A percentile compares a stretch with the other conserved stretches of the same genome.
These are phyloP conservation scores for Solanum peruvianum DNA, from an alignment of 257 asterid genomes.

Conservation along the genomic window DNA sequence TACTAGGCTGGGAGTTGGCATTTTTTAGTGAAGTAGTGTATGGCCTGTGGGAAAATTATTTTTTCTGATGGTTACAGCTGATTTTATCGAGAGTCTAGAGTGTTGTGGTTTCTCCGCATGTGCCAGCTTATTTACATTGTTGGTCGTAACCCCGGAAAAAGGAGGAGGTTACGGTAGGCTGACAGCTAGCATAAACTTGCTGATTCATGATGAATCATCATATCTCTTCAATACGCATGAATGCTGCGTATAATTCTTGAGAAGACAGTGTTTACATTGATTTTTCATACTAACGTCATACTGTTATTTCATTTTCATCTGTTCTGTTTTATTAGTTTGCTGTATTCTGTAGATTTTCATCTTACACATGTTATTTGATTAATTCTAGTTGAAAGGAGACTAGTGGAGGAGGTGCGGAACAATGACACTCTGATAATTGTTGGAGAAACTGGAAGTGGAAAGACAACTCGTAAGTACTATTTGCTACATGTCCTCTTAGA, in stretches of 20 bases:
- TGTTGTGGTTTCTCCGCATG: neutral
- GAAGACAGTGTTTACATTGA: neutral
- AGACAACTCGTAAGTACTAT: conserved; percentile 84
- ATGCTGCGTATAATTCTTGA: neutral
- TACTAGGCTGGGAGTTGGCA: neutral
- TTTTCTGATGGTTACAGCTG: neutral
- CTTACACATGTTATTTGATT: neutral
- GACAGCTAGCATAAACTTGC: neutral
- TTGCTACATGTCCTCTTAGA: neutral
- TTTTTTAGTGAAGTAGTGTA: neutral
- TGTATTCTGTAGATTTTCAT: neutral
- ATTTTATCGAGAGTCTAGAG: neutral
- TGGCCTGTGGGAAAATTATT: neutral
- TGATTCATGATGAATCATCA: neutral
- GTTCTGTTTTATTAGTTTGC: neutral
- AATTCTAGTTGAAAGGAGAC: conserved; percentile 58
- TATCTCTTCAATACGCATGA: neutral
- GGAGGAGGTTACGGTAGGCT: neutral
- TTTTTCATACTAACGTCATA: neutral
- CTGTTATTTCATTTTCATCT: neutral
- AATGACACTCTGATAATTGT: conserved; percentile 76
- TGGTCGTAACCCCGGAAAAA: neutral
- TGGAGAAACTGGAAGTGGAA: conserved; percentile 98
- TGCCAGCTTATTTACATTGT: neutral
- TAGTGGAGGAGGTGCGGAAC: conserved; percentile 73